Conservation (phyloP, 805 yeast genomes). For the Myxozyma udenii region DNA sequence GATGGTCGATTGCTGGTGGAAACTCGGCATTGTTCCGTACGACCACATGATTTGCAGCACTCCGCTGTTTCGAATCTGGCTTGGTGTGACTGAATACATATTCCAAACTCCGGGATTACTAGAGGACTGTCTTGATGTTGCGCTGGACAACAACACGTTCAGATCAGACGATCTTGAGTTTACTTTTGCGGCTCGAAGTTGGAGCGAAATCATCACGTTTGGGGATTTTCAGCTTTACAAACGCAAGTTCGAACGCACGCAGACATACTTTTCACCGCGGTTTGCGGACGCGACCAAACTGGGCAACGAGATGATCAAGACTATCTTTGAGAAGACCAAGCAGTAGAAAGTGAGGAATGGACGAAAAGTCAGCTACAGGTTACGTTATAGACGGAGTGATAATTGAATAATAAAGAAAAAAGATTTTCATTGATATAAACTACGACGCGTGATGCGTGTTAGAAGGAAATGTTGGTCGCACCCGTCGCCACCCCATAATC, state of each 20-base stretch:
- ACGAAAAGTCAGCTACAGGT: too few species aligned
- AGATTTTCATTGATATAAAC: too few species aligned
- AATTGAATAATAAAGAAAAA: too few species aligned
- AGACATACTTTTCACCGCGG: constrained; percentile 80
- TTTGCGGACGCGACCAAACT: constrained; percentile 80
- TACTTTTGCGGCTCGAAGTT: constrained; percentile 80
- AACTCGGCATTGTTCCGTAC: constrained; percentile 81
- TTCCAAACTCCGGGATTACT: constrained; percentile 79
- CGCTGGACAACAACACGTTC: constrained; percentile 62
- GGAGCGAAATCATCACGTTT: constrained; percentile 78
- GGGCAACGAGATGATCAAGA: constrained; percentile 92
- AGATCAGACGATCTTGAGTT: constrained; percentile 90
- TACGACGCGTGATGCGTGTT: too few species aligned
- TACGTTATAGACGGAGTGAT: too few species aligned
- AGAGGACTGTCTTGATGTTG: constrained; percentile 75
- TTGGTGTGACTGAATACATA: constrained; percentile 90
- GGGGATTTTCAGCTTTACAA: constrained; percentile 74
- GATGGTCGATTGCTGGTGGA: constrained; percentile 91
- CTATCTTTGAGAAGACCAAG: constrained; percentile 50
- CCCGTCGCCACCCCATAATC: constrained; percentile 21
- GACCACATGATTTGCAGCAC: constrained; percentile 97
- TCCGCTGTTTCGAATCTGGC: constrained; percentile 83
- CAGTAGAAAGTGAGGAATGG: constrained; percentile 1
- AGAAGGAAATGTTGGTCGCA: constrained; percentile 19
- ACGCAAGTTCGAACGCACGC: constrained; percentile 71